A percentile compares a stretch with the other conserved stretches of the same genome.
Conservation (phyloP, 2,329 filamentous ascomycete genomes). For the Hypoxylon sp. region DNA sequence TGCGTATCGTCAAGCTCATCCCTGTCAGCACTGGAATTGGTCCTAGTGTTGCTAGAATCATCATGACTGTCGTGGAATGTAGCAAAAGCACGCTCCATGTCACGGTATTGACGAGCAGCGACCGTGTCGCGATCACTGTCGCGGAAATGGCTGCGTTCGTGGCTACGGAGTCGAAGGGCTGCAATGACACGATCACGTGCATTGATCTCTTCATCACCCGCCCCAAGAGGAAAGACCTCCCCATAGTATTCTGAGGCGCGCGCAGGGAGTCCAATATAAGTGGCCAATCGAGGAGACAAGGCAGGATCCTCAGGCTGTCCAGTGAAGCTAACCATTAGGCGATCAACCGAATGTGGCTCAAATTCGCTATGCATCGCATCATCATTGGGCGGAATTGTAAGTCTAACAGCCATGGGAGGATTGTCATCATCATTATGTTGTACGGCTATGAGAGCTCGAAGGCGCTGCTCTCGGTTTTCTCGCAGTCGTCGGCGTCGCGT, state of each 20-base stretch:
- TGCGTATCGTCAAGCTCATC: not conserved
- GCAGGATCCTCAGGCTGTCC: not conserved
- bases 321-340: not conserved
- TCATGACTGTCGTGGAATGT: no score
- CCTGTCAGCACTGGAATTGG: not conserved
- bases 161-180: not conserved
- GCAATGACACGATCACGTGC: not conserved
- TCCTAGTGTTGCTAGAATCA: not conserved
- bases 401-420: not conserved
- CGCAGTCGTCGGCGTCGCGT: slow-evolving; percentile 54
- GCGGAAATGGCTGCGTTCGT: not conserved
- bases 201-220: not conserved
- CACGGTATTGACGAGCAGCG: no score
- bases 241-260: not conserved
- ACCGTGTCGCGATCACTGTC: no score
- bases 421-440: slow-evolving; percentile 29
- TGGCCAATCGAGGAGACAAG: not conserved
- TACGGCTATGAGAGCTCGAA: slow-evolving; percentile 51
- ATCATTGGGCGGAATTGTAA: not conserved
- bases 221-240: not conserved
- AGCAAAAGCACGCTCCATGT: no score
- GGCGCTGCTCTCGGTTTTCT: slow-evolving; percentile 54
- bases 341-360: not conserved
- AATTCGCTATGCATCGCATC: not conserved
- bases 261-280: not conserved